A percentile compares a stretch with the other conserved stretches of the same genome.
These are phyloP conservation scores for Aphanomyces astaci DNA, from an alignment of 352 stramenopile genomes.

Conservation along the genomic window DNA sequence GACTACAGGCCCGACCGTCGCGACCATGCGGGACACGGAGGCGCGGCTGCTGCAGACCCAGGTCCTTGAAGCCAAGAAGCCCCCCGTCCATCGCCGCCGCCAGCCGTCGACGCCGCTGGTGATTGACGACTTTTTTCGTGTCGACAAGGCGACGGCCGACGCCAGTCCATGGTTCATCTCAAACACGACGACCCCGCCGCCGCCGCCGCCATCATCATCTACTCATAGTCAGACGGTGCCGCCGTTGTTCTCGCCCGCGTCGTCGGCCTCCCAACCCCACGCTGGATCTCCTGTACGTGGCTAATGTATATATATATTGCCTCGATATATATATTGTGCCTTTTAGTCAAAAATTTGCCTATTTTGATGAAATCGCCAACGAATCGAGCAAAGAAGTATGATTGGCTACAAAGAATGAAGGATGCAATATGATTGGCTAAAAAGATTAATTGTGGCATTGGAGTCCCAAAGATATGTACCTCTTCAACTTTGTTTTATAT, in stretches of 20 bases:
- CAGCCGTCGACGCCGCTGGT: conserved; percentile 77
- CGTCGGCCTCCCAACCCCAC: background rate
- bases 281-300: background rate
- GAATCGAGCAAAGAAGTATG: too few species aligned
- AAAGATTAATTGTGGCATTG: too few species aligned
- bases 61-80: conserved; percentile 34
- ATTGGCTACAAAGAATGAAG: too few species aligned
- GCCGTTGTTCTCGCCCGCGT: background rate
- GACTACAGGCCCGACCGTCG: conserved; percentile 38
- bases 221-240: background rate
- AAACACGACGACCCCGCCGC: background rate
- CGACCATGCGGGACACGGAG: conserved; percentile 47
- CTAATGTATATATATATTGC: background rate
- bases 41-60: conserved; percentile 63
- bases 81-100: conserved; percentile 28
- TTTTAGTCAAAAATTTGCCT: too few species aligned
- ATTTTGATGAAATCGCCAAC: too few species aligned
- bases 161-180: conserved; percentile 59
- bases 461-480: too few species aligned
- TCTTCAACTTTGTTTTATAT: too few species aligned
- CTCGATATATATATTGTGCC: too few species aligned
- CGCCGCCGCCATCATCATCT: background rate
- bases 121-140: conserved; percentile 78
- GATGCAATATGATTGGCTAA: too few species aligned
- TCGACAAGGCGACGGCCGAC: conserved; percentile 8